phyloP scores from a whole-genome alignment of 148 eudicot genomes.

The Persicaria maculosa region DNA sequence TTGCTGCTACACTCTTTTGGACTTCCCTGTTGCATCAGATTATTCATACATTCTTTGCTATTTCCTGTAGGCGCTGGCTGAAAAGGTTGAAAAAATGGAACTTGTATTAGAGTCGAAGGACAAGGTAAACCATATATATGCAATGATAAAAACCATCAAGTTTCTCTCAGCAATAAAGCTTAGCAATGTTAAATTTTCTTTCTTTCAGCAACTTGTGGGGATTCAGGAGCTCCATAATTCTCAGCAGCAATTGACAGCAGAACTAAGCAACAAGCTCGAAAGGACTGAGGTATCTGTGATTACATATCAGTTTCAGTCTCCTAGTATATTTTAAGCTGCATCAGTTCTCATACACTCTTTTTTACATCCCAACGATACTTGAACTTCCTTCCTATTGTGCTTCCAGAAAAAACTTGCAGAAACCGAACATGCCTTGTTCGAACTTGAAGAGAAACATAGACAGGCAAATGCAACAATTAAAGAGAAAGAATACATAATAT shows the following conservation, averaged over 20 bases:
- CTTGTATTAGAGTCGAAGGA: constrained; percentile 75
- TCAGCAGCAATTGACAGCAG: constrained; percentile 69
- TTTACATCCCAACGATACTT: background rate
- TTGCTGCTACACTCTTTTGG: background rate
- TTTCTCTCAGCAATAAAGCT: constrained; percentile 7
- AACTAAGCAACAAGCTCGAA: constrained; percentile 74
- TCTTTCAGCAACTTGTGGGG: constrained; percentile 63
- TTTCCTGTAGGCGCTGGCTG: constrained; percentile 69
- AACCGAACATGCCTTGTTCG: constrained; percentile 79
- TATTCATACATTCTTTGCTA: constrained; percentile 13
- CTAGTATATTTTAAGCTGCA: background rate
- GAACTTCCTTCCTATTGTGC: constrained; percentile 14
- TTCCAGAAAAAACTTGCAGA: constrained; percentile 84
- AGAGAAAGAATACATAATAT: constrained; percentile 86
- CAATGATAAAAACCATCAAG: background rate
- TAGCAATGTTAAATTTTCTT: constrained; percentile 10
- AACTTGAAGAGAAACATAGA: constrained; percentile 88
- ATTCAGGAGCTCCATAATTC: constrained; percentile 74
- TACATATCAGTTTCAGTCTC: background rate
- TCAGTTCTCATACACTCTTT: background rate
- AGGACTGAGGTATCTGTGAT: constrained; percentile 64
- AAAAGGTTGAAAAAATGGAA: constrained; percentile 82
- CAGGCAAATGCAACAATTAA: constrained; percentile 93
- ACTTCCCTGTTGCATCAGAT: constrained; percentile 2
- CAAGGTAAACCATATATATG: constrained; percentile 42